Base-by-base conservation (phyloP, 2,329 filamentous ascomycete genomes). In the Penicillium sp. region DNA sequence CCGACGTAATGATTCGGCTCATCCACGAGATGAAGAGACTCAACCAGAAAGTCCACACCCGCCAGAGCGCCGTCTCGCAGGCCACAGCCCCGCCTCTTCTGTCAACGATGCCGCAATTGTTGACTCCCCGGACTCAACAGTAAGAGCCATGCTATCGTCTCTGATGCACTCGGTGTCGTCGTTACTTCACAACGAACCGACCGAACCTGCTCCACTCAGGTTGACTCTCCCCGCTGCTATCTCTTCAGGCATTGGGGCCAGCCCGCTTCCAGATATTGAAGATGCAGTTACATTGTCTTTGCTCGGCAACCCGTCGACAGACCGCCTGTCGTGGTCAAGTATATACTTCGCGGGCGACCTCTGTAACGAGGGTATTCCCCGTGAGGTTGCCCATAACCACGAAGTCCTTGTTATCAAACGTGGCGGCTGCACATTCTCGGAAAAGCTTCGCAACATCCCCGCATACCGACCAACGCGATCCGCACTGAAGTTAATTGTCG, bases 381-480 rank as follows among this genome's bases (percentile, higher is more conserved):
- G 79, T 2, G 73, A 78, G 8, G 73, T 86, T 3, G 80, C 79
- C 0, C 79, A 78, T 41, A 76, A 73, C 1, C 76, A 96, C 75
- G 88, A 96, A 51, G 80, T 97, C 59, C 86, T 99, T 58, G 84
- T 96, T 50, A 81, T 97, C 67, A 86, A 85, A 29, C 86, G 94
- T 6, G 93, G 94, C 40, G 86, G 86, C 1, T 99, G 94, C 77
- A 89, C 84, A 25, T 97, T 97, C 74, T 88, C 85, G 37, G 78
- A 88, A 29, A 99, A 99, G 73, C 78, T 97, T 0, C 81, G 83
- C 51, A 93, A 91, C 63, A 92, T 97, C n/a, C 92, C 93, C 0
- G 84, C 85, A 10, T 93, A 88, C 71, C 81, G 86, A 1, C 87
- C 89, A 0, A 79, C 81, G 0, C 72, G 80, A 0, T 72, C 75